phyloP scores from a whole-genome alignment of 148 eudicot species.

The Camellia sinensis region DNA sequence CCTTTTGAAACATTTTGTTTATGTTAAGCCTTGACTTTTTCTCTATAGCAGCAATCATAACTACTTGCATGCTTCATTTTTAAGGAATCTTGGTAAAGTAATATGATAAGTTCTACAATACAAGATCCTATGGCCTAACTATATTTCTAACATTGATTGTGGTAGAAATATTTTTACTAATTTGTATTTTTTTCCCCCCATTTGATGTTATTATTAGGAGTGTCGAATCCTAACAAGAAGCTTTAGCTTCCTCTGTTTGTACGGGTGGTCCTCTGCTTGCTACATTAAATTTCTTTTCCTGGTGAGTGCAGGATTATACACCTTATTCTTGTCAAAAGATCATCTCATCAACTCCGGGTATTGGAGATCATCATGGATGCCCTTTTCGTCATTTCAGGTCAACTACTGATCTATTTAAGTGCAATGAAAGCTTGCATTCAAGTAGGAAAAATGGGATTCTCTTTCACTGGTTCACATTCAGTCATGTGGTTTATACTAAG shows the following conservation, averaged over 20 bases:
- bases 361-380: constrained; percentile 98
- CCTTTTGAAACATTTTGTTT: too few relatives aligned
- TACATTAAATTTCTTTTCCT: neutral
- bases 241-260: neutral
- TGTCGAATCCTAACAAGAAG: neutral
- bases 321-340: constrained; percentile 21
- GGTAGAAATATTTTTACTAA: neutral
- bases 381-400: constrained; percentile 99
- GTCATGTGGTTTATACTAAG: neutral
- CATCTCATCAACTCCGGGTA: constrained; percentile 53
- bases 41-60: too few relatives aligned
- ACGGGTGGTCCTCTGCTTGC: neutral
- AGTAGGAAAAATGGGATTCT: neutral
- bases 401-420: constrained; percentile 5
- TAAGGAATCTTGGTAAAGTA: too few relatives aligned
- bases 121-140: too few relatives aligned
- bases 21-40: too few relatives aligned
- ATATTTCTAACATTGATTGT: too few relatives aligned
- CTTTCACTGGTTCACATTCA: neutral
- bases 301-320: constrained; percentile 23
- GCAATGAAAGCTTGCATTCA: neutral
- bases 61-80: too few relatives aligned
- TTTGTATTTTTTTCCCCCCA: neutral
- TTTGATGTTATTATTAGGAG: neutral
- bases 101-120: too few relatives aligned